Base-by-base conservation (phyloP, 1,139 yeast genomes). In the Lodderomyces metapsilosis region DNA sequence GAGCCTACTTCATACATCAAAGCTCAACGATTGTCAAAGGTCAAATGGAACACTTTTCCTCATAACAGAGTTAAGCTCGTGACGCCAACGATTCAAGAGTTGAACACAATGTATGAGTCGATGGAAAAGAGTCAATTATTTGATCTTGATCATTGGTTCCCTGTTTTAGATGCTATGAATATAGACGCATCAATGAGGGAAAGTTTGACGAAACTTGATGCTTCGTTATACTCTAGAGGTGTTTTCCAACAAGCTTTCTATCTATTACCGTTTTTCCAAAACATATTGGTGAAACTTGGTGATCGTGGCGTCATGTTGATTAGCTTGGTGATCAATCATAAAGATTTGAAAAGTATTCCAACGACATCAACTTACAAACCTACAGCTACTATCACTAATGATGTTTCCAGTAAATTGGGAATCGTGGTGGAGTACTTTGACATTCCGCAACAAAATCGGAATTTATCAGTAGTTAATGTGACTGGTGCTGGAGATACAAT, bases 1-100 rank as follows among this genome's bases (percentile, higher is more conserved):
- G 96, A 88, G 50, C 96, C 96, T 1, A 88, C 96, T 0, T 84
- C 94, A 1, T 70, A 66, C 1, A 71, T 79, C 1, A 88, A 88
- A 52, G 74, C 88, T 1, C 47, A 52, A 1, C 63, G 70, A 43
- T 48, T 78, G 2, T 61, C 70, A 0, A 35, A 58, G 36, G 40
- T 63, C 2, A 36, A 52, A 13, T 44, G 59, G n/a, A 46, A 51
- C 4, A 62, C 61, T 4, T 69, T 56, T 36, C 76, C 76, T 0
- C 41, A 62, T 32, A 61, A 68, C 42, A 31, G 42, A 11, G 51
- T 74, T 47, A 65, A 43, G 53, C 51, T 85, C 28, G 64, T 81
- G 2, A 82, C 92, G 0, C 96, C 96, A 1, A 88, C 94, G 1
- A 58, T 69, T 1, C 62, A 66, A 10, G 96, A 88, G 56, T 65